Conservation (phyloP, 73 alveolate genomes). For the Tetrahymena borealis region DNA sequence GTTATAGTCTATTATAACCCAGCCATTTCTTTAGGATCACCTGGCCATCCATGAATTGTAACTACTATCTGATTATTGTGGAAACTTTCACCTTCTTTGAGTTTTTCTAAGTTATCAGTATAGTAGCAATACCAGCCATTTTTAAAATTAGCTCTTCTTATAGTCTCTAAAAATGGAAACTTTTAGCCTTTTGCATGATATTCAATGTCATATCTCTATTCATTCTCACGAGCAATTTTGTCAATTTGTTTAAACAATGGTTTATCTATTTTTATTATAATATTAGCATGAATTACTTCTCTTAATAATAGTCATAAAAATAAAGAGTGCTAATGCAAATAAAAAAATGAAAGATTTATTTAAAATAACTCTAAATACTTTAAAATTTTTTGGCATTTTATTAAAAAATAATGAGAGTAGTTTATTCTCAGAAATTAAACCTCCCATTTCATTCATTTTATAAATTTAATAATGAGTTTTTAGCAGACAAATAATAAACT, state of each 20-base stretch:
- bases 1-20: background rate
- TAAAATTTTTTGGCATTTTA: too few relatives aligned
- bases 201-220: background rate
- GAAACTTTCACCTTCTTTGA: background rate
- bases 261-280: background rate
- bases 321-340: too few relatives aligned
- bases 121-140: background rate
- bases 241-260: background rate
- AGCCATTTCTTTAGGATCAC: background rate
- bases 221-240: background rate
- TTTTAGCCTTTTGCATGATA: background rate
- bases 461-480: background rate
- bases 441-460: background rate
- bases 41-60: background rate
- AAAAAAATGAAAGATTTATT: background rate
- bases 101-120: background rate
- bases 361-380: too few relatives aligned
- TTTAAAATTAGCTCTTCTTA: background rate
- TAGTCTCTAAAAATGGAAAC: background rate
- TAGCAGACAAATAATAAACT: background rate
- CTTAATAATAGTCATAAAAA: background rate
- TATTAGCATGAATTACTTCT: background rate
- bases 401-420: too few relatives aligned
- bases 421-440: too few relatives aligned
- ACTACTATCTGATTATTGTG: background rate